phyloP scores from a whole-genome alignment of 2,329 filamentous ascomycete genomes.

The Claviceps paspali region DNA sequence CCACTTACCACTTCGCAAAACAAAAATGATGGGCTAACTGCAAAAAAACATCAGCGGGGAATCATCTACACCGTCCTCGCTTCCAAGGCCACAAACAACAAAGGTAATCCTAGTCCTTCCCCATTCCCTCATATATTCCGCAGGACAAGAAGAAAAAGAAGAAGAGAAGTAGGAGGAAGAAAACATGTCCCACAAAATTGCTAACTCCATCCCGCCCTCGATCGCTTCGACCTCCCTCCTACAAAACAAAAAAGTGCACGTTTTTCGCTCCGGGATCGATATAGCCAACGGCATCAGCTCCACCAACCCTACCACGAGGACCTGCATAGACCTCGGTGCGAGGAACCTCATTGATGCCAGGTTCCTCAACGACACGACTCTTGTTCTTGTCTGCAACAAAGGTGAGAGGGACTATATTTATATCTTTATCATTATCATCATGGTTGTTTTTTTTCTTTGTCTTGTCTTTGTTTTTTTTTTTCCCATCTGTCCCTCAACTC shows the following conservation, averaged over 20 bases:
- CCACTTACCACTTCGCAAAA: neutral
- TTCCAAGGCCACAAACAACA: constrained; percentile 19
- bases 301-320: constrained; percentile 21
- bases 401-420: constrained; percentile 19
- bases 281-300: constrained; percentile 46
- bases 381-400: constrained; percentile 42
- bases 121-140: neutral
- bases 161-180: neutral
- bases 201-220: no score
- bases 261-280: constrained; percentile 37
- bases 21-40: neutral
- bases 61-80: constrained; percentile 27
- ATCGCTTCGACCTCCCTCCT: no score
- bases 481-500: neutral
- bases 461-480: neutral
- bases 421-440: no score
- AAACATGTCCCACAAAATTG: no score
- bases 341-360: constrained; percentile 45
- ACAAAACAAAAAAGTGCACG: constrained; percentile 27
- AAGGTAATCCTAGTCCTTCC: constrained; percentile 17
- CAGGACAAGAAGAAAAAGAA: neutral
- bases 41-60: constrained; percentile 15
- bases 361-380: constrained; percentile 46
- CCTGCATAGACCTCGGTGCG: constrained; percentile 25
- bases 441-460: neutral